A percentile compares a stretch with the other conserved stretches of the same genome.
Conservation (phyloP, 352 stramenopile genomes). For the Phytopythium litorale region DNA sequence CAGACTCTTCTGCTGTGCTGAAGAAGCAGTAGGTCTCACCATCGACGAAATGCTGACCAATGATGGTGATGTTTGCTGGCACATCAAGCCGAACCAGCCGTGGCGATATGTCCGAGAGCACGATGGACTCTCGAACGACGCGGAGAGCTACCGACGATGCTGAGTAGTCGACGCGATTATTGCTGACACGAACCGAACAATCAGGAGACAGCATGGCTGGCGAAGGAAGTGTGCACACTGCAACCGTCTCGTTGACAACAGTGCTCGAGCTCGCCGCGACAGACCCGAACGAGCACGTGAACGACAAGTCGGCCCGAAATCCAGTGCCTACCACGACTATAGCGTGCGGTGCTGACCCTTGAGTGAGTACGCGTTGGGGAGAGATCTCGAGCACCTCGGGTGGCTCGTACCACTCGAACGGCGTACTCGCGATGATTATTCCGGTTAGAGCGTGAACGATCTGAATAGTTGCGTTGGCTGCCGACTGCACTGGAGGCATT, state of each 20-base stretch:
- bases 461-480: background rate
- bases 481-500: background rate
- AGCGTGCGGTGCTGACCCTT: background rate
- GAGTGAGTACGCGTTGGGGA: background rate
- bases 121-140: conserved; percentile 4
- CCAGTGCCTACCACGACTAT: conserved; percentile 5
- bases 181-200: background rate
- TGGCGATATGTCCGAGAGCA: conserved; percentile 18
- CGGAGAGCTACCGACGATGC: conserved; percentile 2
- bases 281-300: conserved; percentile 9
- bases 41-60: conserved; percentile 20
- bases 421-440: background rate
- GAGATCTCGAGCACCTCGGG: conserved; percentile 6
- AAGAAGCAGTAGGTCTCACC: conserved; percentile 26
- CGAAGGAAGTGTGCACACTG: background rate
- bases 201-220: background rate
- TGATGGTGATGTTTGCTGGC: conserved; percentile 26
- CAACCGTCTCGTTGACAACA: conserved; percentile 8
- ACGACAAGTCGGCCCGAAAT: conserved; percentile 7
- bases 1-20: conserved; percentile 5
- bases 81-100: conserved; percentile 11
- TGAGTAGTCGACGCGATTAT: conserved; percentile 3
- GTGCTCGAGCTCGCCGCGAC: background rate
- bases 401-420: conserved; percentile 8
- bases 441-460: background rate